A percentile compares a stretch with the other conserved stretches of the same genome.
These are phyloP conservation scores for Candida xiaguanensis DNA, from an alignment of 805 yeast genomes.

Conservation along the genomic window DNA sequence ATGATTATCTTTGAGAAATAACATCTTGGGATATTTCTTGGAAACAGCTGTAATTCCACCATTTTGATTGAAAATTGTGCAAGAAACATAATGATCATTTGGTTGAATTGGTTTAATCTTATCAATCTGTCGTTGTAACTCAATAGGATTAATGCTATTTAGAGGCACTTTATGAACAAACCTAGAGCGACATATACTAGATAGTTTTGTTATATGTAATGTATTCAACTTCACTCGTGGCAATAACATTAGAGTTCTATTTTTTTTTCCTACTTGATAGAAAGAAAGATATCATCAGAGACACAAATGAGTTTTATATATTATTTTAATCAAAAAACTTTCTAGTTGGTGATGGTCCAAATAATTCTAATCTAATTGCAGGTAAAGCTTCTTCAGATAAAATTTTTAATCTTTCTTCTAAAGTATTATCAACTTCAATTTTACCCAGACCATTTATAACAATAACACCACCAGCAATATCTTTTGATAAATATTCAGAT, in stretches of 20 bases:
- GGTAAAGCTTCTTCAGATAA: slow-evolving; percentile 86
- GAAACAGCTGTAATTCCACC: slow-evolving; percentile 74
- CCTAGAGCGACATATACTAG: slow-evolving; percentile 4
- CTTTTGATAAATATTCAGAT: slow-evolving; percentile 52
- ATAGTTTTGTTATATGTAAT: background rate
- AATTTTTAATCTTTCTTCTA: slow-evolving; percentile 87
- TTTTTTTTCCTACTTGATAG: background rate
- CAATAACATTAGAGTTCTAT: background rate
- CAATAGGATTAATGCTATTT: background rate
- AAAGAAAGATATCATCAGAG: too few species aligned
- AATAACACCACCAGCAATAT: slow-evolving; percentile 81
- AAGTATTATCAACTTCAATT: slow-evolving; percentile 87
- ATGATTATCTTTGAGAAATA: slow-evolving; percentile 64
- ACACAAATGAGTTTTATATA: too few species aligned
- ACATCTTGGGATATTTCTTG: slow-evolving; percentile 68
- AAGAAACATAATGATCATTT: slow-evolving; percentile 55
- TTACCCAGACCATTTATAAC: slow-evolving; percentile 69
- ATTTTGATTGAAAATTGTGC: slow-evolving; percentile 71
- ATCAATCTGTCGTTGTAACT: background rate
- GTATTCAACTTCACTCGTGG: slow-evolving; percentile 3
- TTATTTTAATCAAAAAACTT: slow-evolving; percentile 74
- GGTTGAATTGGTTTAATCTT: slow-evolving; percentile 42
- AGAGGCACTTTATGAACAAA: background rate
- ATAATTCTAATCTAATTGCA: slow-evolving; percentile 83
- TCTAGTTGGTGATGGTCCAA: slow-evolving; percentile 81